Evolutionary conservation across 164 flowering plant species (phyloP).

Genomic region (Paratinospora sagittata): DNA sequence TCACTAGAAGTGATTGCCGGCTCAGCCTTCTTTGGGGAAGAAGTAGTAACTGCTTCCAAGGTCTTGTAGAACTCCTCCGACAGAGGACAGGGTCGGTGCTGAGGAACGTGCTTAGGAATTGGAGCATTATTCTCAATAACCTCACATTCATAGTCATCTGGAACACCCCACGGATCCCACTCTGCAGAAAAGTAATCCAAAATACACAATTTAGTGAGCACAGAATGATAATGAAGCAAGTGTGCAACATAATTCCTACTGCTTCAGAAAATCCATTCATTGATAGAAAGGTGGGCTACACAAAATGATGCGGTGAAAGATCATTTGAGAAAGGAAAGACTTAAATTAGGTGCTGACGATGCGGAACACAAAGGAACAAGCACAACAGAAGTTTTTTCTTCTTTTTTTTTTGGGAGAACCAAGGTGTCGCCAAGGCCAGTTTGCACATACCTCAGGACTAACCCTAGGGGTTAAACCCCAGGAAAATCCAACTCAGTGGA

Average conservation of each 20-base stretch:
- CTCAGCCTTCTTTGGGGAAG: slow-evolving; percentile 25
- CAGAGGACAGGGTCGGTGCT: slow-evolving; percentile 78
- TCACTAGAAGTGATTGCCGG: slow-evolving; percentile 35
- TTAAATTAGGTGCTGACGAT: background rate
- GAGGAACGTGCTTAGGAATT: slow-evolving; percentile 82
- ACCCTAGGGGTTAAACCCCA: too few relatives aligned
- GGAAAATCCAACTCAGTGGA: too few relatives aligned
- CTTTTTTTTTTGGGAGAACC: too few relatives aligned
- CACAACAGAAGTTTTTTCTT: too few relatives aligned
- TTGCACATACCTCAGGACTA: too few relatives aligned
- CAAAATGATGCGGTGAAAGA: background rate
- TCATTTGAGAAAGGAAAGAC: background rate
- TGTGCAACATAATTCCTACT: background rate
- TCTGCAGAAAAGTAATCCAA: slow-evolving; percentile 38
- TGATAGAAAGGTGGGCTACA: background rate
- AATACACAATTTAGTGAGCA: background rate
- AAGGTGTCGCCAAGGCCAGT: too few relatives aligned
- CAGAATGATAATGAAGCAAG: background rate
- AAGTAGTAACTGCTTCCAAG: slow-evolving; percentile 45
- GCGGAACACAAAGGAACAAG: background rate
- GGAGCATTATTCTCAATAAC: slow-evolving; percentile 89
- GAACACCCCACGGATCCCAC: slow-evolving; percentile 97
- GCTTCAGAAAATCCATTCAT: too few relatives aligned
- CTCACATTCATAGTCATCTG: slow-evolving; percentile 78
- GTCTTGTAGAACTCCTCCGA: slow-evolving; percentile 88